Conservation (phyloP, 805 yeast genomes). For the Saturnispora mendoncae region DNA sequence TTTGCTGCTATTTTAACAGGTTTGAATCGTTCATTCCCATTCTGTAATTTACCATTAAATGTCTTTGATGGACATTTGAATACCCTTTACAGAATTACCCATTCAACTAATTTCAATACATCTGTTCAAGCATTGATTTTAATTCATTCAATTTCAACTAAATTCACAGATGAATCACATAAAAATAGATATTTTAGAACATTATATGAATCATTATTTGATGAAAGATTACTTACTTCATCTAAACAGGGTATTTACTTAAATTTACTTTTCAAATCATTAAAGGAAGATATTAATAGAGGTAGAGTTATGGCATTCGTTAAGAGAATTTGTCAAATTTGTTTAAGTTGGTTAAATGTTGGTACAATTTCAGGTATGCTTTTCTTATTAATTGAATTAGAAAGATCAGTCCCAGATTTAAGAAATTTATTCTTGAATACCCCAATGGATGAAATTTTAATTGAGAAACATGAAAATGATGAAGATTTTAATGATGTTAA, state of each 20-base stretch:
- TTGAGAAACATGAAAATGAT: constrained; percentile 36
- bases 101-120: constrained; percentile 88
- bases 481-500: constrained; percentile 26
- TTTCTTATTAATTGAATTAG: constrained; percentile 60
- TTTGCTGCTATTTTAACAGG: constrained; percentile 92
- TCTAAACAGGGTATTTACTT: constrained; percentile 90
- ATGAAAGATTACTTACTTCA: constrained; percentile 72
- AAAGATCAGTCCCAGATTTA: constrained; percentile 55
- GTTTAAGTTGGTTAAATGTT: constrained; percentile 76
- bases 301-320: constrained; percentile 80
- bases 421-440: constrained; percentile 52
- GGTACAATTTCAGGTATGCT: constrained; percentile 86
- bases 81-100: constrained; percentile 82
- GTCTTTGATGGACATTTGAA: constrained; percentile 70
- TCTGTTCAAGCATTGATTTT: constrained; percentile 86
- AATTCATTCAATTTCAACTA: constrained; percentile 66
- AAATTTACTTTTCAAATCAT: constrained; percentile 74
- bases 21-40: constrained; percentile 92
- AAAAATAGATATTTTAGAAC: constrained; percentile 74
- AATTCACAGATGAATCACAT: constrained; percentile 32
- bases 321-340: constrained; percentile 79
- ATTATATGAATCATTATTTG: constrained; percentile 80
- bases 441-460: constrained; percentile 41
- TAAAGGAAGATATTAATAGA: constrained; percentile 57
- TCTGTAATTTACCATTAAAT: constrained; percentile 63